Conservation (phyloP, 495 filamentous ascomycete genomes). For the Talaromyces thailandensis region DNA sequence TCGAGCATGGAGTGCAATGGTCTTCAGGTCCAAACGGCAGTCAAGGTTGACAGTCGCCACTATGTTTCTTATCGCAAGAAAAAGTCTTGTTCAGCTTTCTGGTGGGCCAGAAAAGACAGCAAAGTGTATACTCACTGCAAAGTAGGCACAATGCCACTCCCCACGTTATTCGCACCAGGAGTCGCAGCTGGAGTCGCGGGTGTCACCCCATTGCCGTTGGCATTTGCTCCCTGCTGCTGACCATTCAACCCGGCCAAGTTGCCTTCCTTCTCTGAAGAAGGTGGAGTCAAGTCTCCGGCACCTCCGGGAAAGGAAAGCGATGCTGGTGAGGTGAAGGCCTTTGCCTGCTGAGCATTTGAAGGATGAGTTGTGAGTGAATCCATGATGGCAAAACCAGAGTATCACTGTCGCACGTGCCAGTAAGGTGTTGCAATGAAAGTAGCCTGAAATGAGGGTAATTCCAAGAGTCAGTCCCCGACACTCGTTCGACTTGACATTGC, state of each 20-base stretch:
- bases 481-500: slow-evolving; percentile 8
- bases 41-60: slow-evolving; percentile 98
- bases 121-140: slow-evolving; percentile 85
- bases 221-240: slow-evolving; percentile 54
- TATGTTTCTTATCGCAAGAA: slow-evolving; percentile 79
- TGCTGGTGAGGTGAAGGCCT: slow-evolving; percentile 80
- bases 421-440: slow-evolving; percentile 8
- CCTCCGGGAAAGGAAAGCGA: slow-evolving; percentile 87
- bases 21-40: slow-evolving; percentile 97
- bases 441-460: slow-evolving; percentile 7
- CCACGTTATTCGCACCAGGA: slow-evolving; percentile 67
- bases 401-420: slow-evolving; percentile 20
- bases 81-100: slow-evolving; percentile 51
- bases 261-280: slow-evolving; percentile 55
- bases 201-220: slow-evolving; percentile 75
- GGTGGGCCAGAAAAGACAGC: slow-evolving; percentile 36
- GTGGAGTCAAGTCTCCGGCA: slow-evolving; percentile 71
- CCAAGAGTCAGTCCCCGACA: slow-evolving; percentile 11
- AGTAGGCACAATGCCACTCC: slow-evolving; percentile 90
- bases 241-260: slow-evolving; percentile 42
- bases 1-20: slow-evolving; percentile 94
- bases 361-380: slow-evolving; percentile 86
- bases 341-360: slow-evolving; percentile 77
- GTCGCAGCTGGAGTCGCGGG: slow-evolving; percentile 95
- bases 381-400: slow-evolving; percentile 37